phyloP scores from a whole-genome alignment of 805 yeast genomes.

The Zygosaccharomyces rouxii region DNA sequence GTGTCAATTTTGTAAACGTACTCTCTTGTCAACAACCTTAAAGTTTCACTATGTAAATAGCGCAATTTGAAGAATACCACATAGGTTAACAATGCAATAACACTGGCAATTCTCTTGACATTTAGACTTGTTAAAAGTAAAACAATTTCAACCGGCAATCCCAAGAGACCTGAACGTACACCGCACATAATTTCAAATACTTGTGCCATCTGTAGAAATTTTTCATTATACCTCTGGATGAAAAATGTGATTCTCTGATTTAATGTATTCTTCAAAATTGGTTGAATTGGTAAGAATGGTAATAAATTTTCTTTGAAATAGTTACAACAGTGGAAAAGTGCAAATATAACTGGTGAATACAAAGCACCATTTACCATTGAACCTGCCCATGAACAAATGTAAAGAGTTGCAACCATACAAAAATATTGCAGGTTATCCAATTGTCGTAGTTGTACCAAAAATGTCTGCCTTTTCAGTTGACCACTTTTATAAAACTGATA shows the following conservation, averaged over 20 bases:
- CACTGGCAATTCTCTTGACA: conserved; percentile 18
- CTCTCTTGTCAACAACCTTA: conserved; percentile 46
- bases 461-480: conserved; percentile 36
- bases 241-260: conserved; percentile 33
- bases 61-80: conserved; percentile 56
- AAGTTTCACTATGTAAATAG: conserved; percentile 51
- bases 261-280: conserved; percentile 25
- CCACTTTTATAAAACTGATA: conserved; percentile 51
- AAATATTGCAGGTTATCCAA: conserved; percentile 66
- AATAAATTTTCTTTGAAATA: conserved; percentile 53
- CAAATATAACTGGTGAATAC: conserved; percentile 58
- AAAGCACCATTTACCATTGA: conserved; percentile 45
- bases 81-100: conserved; percentile 43
- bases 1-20: conserved; percentile 42
- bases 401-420: conserved; percentile 39
- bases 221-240: conserved; percentile 40
- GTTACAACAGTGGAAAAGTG: conserved; percentile 59
- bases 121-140: conserved; percentile 32
- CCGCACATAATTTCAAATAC: conserved; percentile 44
- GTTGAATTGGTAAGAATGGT: conserved; percentile 43
- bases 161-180: conserved; percentile 38
- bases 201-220: conserved; percentile 43
- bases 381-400: conserved; percentile 43
- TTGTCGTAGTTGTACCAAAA: conserved; percentile 23
- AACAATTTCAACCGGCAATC: conserved; percentile 40